phyloP scores from a whole-genome alignment of 345 rosid genomes.

The Brassica cretica region DNA sequence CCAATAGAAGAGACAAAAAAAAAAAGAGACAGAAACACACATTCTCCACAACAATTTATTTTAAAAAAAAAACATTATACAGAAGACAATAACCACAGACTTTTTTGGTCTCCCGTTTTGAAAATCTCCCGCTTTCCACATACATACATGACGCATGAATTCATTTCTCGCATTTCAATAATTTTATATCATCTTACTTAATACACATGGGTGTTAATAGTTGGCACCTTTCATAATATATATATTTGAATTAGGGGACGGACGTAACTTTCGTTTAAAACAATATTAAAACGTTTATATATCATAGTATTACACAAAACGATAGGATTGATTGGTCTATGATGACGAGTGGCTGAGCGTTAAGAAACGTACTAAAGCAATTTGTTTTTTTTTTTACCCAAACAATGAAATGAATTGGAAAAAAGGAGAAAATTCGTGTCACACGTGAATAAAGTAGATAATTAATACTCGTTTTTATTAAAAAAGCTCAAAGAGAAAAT shows the following conservation, averaged over 20 bases:
- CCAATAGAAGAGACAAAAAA: conserved; percentile 40
- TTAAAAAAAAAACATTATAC: background rate
- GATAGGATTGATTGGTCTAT: conserved; percentile 7
- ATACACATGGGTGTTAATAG: background rate
- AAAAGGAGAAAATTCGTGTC: conserved; percentile 31
- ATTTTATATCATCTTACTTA: conserved; percentile 3
- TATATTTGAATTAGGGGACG: background rate
- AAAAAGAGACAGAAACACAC: conserved; percentile 22
- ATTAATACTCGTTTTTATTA: background rate
- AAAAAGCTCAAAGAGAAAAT: conserved; percentile 24
- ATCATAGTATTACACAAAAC: background rate
- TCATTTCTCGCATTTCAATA: conserved; percentile 9
- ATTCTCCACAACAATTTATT: conserved; percentile 33
- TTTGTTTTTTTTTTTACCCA: background rate
- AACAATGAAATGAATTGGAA: conserved; percentile 30
- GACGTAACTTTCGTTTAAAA: background rate
- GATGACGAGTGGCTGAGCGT: conserved; percentile 36
- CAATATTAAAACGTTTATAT: background rate
- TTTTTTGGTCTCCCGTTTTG: conserved; percentile 38
- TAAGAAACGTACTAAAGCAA: conserved; percentile 18
- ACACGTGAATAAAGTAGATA: conserved; percentile 54
- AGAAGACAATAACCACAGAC: conserved; percentile 27
- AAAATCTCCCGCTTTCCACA: conserved; percentile 33
- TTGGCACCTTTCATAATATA: background rate
- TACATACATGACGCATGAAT: background rate